These are phyloP conservation scores for Linanthus parryae DNA, from an alignment of 148 eudicot genomes.

Conservation along the genomic window DNA sequence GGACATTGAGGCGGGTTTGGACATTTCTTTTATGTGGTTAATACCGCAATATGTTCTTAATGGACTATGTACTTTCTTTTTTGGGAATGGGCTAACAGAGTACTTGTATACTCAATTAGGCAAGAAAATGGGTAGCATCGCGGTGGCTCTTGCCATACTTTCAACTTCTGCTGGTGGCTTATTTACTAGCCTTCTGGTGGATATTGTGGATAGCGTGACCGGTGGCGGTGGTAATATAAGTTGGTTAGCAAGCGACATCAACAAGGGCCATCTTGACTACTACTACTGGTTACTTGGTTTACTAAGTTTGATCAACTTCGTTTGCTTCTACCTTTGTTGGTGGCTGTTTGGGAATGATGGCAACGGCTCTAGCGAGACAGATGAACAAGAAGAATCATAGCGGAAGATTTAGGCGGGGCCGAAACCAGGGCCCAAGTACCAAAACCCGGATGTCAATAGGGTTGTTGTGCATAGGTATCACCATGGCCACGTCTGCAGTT, in stretches of 20 bases:
- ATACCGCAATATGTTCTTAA: too few species aligned
- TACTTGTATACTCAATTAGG: background rate
- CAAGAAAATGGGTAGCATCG: background rate
- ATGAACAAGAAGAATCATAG: too few species aligned
- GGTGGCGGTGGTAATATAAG: slow-evolving; percentile 2
- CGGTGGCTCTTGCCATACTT: background rate
- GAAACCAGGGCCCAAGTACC: too few species aligned
- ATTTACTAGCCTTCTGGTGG: background rate
- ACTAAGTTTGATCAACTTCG: slow-evolving; percentile 10
- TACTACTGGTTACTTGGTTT: slow-evolving; percentile 19
- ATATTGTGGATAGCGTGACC: background rate
- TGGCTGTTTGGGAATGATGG: slow-evolving; percentile 9
- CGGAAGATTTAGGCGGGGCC: too few species aligned
- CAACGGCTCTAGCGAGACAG: too few species aligned
- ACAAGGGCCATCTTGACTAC: slow-evolving; percentile 16
- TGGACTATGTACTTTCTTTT: too few species aligned
- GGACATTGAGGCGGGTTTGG: background rate
- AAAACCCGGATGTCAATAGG: too few species aligned
- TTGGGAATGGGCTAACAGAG: background rate
- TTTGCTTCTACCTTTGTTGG: slow-evolving; percentile 16
- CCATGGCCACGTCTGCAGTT: too few species aligned
- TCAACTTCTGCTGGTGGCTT: background rate
- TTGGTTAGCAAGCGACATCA: slow-evolving; percentile 11
- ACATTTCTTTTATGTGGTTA: too few species aligned
- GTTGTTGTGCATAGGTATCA: too few species aligned